These are phyloP conservation scores for Trichoderma koningiopsis DNA, from an alignment of 2,329 filamentous ascomycete species.

Conservation along the genomic window DNA sequence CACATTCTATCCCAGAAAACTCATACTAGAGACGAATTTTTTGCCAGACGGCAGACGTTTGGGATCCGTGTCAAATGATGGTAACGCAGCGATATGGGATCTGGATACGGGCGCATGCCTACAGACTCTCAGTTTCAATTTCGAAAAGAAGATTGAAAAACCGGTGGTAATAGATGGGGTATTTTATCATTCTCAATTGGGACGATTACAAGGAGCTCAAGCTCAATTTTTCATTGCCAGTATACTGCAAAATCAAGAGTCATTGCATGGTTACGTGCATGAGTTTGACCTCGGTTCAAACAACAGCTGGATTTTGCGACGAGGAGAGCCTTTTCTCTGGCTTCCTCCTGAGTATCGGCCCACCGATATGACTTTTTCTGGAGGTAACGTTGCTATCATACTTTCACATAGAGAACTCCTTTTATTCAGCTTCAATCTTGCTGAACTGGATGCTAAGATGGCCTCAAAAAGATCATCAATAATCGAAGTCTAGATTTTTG, in stretches of 20 bases:
- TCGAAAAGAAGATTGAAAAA: too few species aligned
- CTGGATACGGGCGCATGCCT: neutral
- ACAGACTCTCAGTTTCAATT: neutral
- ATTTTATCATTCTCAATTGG: too few species aligned
- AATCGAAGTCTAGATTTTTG: neutral
- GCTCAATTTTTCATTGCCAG: neutral
- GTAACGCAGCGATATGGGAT: neutral
- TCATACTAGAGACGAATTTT: rapidly evolving
- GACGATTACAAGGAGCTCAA: neutral
- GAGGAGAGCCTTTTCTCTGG: neutral
- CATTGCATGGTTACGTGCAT: neutral
- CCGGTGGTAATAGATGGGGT: too few species aligned
- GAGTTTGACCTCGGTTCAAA: neutral
- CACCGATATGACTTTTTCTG: rapidly evolving
- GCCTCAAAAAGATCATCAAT: neutral
- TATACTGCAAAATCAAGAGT: neutral
- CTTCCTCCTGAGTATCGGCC: neutral
- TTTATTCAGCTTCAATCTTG: neutral
- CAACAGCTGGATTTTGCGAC: neutral
- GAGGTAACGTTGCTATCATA: neutral
- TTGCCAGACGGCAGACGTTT: neutral
- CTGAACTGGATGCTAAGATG: neutral
- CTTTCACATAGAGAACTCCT: too few species aligned
- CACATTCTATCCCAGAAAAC: neutral
- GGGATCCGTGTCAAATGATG: neutral